A percentile compares a stretch with the other conserved stretches of the same genome.
Evolutionary conservation across 2,329 filamentous ascomycete species (phyloP).

Genomic region (Aspergillus fumigatiaffinis): DNA sequence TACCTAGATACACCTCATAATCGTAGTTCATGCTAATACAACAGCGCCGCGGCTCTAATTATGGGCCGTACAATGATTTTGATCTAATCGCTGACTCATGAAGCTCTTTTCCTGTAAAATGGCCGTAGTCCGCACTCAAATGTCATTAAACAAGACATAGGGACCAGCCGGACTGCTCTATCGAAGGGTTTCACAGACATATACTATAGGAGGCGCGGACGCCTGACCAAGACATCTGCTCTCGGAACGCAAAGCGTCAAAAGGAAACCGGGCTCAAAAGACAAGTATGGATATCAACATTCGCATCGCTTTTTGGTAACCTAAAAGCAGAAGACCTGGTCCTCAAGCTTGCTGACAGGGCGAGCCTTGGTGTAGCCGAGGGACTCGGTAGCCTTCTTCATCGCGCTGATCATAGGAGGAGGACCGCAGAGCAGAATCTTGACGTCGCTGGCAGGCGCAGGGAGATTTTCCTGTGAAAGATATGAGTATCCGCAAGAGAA

Average conservation of each 20-base stretch:
- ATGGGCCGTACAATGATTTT: neutral
- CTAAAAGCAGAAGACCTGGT: constrained; percentile 97
- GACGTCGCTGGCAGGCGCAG: constrained; percentile 77
- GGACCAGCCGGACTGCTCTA: neutral
- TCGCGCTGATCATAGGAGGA: constrained; percentile 90
- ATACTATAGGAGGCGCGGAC: neutral
- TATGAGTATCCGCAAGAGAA: neutral
- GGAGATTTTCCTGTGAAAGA: constrained; percentile 51
- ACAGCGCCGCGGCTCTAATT: neutral
- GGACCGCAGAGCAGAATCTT: constrained; percentile 95
- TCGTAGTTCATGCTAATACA: neutral
- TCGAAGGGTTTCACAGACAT: neutral
- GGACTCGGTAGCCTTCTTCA: constrained; percentile 92
- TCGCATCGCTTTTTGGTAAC: neutral
- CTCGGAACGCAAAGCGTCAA: neutral
- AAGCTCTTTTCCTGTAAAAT: neutral
- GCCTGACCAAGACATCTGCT: neutral
- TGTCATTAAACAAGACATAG: neutral
- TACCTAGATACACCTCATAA: neutral
- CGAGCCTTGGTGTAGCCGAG: constrained; percentile 89
- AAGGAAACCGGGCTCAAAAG: neutral
- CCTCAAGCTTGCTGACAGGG: constrained; percentile 94
- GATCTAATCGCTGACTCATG: constrained; percentile 2
- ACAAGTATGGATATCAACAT: neutral
- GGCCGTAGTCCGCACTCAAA: neutral